Evolutionary conservation across 495 filamentous ascomycete genomes (phyloP), one percentile per base, ranked within the genome.

Genomic region (Aspergillus conjunctus): DNA sequence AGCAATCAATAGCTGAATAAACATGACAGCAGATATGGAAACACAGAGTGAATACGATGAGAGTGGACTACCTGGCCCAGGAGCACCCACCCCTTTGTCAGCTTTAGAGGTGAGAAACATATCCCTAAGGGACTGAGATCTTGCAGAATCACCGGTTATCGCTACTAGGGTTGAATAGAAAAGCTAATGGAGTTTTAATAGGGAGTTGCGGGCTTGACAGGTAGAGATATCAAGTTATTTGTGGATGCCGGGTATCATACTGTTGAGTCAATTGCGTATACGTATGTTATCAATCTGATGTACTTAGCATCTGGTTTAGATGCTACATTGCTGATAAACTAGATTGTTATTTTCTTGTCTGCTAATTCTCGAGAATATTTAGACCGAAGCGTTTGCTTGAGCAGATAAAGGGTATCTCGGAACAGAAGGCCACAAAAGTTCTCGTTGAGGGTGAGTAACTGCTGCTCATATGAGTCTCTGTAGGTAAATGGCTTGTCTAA

Each of bases 331-430:
- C 6, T 20, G 44, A 7, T 8, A 21, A 6, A 20, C n/a, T 20
- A 4, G 17, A 48, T 11, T 48, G 37, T 18, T 48, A 17, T 11
- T 48, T 20, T 43, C 17, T 20, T 22, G n/a, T 22, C 7, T 48
- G 18, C 44, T 48, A 48, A 48, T 21, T 7, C n/a, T 7, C 18
- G 10, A 17, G 17, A 5, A 20, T 8, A 21, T 46, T 15, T 50
- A 90, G 87, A 48, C 93, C 95, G 7, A 87, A 87, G 63, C 85
- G 93, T 67, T 73, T 89, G 32, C 75, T 98, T 11, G 93, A 98
- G 66, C 91, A 93, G 64, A 92, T 98, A 69, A 98, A 98, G 73
- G 93, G 93, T 58, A 97, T 98, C 41, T 98, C 94, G 12, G 92
- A 97, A 73, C 88, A 92, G 66, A 98, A 98, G 71, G 95, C 95